Conservation (phyloP, 2,329 filamentous ascomycete species). For the Tolypocladium sp. region DNA sequence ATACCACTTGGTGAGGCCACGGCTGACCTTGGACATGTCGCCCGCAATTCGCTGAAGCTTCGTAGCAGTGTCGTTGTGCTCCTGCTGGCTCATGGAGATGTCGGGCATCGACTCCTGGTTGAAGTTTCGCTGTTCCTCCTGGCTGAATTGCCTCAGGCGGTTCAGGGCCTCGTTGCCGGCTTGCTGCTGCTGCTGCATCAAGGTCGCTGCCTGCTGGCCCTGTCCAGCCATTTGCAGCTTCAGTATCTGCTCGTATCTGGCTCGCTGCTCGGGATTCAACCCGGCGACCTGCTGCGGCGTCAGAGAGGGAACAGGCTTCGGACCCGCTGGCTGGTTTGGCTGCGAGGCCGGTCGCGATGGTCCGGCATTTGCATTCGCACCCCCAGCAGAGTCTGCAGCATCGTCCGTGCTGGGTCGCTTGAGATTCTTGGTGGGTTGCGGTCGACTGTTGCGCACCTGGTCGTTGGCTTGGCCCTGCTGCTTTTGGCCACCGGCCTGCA, state of each 20-base stretch:
- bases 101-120: constrained; percentile 30
- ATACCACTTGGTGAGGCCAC: constrained; percentile 38
- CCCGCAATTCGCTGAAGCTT: constrained; percentile 31
- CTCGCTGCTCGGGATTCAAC: constrained; percentile 34
- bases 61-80: constrained; percentile 32
- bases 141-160: constrained; percentile 24
- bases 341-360: constrained; percentile 15
- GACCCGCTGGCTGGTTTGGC: constrained; percentile 10
- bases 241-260: constrained; percentile 30
- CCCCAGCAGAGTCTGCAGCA: constrained; percentile 16
- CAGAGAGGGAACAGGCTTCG: constrained; percentile 13
- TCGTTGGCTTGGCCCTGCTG: constrained; percentile 15
- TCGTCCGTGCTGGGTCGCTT: constrained; percentile 44
- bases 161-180: constrained; percentile 13
- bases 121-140: constrained; percentile 31
- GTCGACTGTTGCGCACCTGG: constrained; percentile 14
- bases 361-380: constrained; percentile 8
- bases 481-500: constrained; percentile 19
- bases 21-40: constrained; percentile 35
- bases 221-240: constrained; percentile 19
- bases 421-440: constrained; percentile 29
- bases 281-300: constrained; percentile 25
- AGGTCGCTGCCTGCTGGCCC: constrained; percentile 6
- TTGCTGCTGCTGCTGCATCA: constrained; percentile 9
- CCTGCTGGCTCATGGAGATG: constrained; percentile 36